Evolutionary conservation across 2,329 filamentous ascomycete genomes (phyloP), one percentile per base, ranked within the genome.

Genomic region (Clonostachys sp.): DNA sequence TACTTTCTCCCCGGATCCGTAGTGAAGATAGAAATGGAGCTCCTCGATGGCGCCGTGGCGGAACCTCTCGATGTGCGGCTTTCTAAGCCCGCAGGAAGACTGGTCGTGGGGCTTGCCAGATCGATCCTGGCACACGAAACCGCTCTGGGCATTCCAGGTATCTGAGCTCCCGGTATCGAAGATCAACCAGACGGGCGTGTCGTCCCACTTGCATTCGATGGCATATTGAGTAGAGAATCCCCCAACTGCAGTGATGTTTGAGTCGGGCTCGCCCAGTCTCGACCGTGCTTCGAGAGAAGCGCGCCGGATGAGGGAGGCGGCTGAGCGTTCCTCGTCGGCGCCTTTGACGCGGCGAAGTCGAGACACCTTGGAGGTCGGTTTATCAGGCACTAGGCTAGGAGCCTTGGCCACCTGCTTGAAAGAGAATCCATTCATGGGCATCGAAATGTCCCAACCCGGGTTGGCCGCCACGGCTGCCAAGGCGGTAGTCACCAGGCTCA

Each of bases 91-190:
- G 52, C 74, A 77, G 2, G 55, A 50, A 2, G 53, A 50, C 35
- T 64, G 61, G 2, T 61, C 53, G 20, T 61, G 58, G 8, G 57
- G 48, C 7, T 56, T 51, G 14, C 70, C 68, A 1, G 53, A 48
- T n/a, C 52, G 56, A 48, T 69, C 66, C 35, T 67, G 56, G 51
- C 75, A 79, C 41, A 58, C 55, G 50, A 75, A 76, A 33, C 65
- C 62, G 2, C 55, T 56, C 12, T 62, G 61, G 34, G 67, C 66
- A 3, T 69, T 65, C 75, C 75, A 79, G 1, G 75, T 78, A 50
- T 80, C 75, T 18, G 74, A 69, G 55, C 73, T 77, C 20, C 72
- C 75, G 0, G 74, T 77, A 53, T 78, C 74, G 42, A 80, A 62
- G 12, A 76, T 55, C 30, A 79, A 56, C 61, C 65, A 69, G 33